Conservation (phyloP, 139 green algal species). For the Tetradesmus lagerheimii region DNA sequence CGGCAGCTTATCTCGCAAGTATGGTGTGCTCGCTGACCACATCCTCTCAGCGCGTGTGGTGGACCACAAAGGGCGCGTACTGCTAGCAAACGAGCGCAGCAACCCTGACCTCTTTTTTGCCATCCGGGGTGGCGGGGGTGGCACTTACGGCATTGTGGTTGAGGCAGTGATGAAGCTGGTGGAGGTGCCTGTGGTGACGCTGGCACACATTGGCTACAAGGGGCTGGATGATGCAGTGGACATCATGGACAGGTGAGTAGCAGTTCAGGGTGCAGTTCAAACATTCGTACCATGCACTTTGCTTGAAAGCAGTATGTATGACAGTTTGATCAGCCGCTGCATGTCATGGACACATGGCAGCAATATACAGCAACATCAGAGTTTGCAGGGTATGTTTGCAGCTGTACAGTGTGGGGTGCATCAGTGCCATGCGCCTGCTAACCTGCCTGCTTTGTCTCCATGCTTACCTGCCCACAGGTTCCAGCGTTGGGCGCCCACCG, state of each 20-base stretch:
- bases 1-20: constrained; percentile 28
- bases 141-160: constrained; percentile 42
- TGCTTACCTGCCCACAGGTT: background rate
- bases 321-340: too few species aligned
- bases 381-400: too few species aligned
- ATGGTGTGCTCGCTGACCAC: constrained; percentile 35
- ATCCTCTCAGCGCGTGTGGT: constrained; percentile 28
- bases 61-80: constrained; percentile 23
- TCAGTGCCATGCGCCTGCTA: too few species aligned
- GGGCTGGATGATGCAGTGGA: constrained; percentile 19
- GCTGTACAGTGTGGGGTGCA: too few species aligned
- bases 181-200: constrained; percentile 38
- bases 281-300: too few species aligned
- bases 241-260: constrained; percentile 29
- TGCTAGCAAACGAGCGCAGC: background rate
- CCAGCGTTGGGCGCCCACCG: constrained; percentile 25
- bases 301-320: too few species aligned
- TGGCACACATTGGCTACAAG: background rate
- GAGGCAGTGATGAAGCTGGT: constrained; percentile 36
- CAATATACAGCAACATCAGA: too few species aligned
- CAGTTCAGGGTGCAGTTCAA: background rate
- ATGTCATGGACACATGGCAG: too few species aligned
- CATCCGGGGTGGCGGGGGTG: constrained; percentile 23
- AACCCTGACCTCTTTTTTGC: constrained; percentile 45
- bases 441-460: background rate